Evolutionary conservation across 2,329 filamentous ascomycete species (phyloP).

Genomic region (Akanthomyces uredinophilus): DNA sequence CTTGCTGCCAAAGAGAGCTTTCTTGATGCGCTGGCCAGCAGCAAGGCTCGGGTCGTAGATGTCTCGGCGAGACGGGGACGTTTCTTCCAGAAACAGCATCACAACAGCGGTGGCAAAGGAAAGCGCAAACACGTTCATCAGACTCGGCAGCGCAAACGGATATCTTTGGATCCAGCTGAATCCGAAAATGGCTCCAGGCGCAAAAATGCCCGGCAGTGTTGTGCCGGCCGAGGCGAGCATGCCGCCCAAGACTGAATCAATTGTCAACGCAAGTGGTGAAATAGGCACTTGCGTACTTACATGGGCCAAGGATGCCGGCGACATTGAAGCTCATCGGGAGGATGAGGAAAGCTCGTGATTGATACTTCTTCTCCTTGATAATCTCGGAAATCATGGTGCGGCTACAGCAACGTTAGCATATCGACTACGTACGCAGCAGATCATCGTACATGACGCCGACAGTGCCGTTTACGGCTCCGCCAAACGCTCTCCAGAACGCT

Average conservation of each 20-base stretch:
- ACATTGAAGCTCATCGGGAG: conserved; percentile 45
- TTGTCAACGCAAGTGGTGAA: neutral
- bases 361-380: conserved; percentile 43
- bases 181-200: conserved; percentile 51
- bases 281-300: conserved; percentile 24
- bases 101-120: conserved; percentile 48
- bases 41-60: conserved; percentile 42
- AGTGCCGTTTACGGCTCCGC: conserved; percentile 51
- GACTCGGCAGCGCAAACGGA: conserved; percentile 65
- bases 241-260: conserved; percentile 51
- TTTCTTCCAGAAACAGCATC: conserved; percentile 64
- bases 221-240: conserved; percentile 61
- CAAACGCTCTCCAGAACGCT: conserved; percentile 60
- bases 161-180: conserved; percentile 60
- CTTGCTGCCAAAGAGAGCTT: conserved; percentile 24
- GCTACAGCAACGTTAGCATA: conserved; percentile 20
- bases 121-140: conserved; percentile 60
- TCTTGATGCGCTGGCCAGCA: conserved; percentile 29
- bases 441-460: conserved; percentile 43
- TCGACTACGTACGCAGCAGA: neutral
- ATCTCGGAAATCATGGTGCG: conserved; percentile 46
- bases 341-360: conserved; percentile 43
- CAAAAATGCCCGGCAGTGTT: conserved; percentile 59
- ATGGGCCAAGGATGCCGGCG: conserved; percentile 40
- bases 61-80: conserved; percentile 39